phyloP scores from a whole-genome alignment of 2,329 filamentous ascomycete species.

The Clonostachys rhizophaga region DNA sequence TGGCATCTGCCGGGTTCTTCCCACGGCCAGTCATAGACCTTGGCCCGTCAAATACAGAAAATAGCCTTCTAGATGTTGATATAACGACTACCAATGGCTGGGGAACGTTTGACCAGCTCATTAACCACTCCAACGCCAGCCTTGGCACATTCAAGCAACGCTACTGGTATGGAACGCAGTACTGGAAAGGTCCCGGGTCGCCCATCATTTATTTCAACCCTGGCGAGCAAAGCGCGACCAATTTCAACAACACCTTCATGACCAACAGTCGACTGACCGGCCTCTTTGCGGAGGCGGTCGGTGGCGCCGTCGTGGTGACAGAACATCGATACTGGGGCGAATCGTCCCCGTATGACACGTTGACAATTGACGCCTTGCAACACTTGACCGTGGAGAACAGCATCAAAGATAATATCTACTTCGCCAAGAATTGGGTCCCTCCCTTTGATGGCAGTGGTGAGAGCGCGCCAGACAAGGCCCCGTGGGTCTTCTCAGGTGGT shows the following conservation, averaged over 20 bases:
- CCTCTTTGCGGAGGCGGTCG: slow-evolving; percentile 60
- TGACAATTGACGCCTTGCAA: slow-evolving; percentile 62
- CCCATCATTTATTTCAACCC: slow-evolving; percentile 65
- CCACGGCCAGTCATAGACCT: no score
- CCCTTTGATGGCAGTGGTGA: slow-evolving; percentile 59
- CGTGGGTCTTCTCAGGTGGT: slow-evolving; percentile 74
- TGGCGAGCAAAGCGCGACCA: slow-evolving; percentile 60
- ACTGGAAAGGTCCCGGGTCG: slow-evolving; percentile 71
- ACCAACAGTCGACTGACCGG: slow-evolving; percentile 68
- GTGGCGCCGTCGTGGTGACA: slow-evolving; percentile 70
- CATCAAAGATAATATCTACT: slow-evolving; percentile 71
- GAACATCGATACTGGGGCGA: slow-evolving; percentile 82
- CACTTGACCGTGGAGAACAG: slow-evolving; percentile 78
- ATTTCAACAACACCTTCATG: slow-evolving; percentile 50
- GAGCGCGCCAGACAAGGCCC: slow-evolving; percentile 53
- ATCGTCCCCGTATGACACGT: slow-evolving; percentile 61
- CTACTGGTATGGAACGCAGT: slow-evolving; percentile 74
- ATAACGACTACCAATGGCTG: no score
- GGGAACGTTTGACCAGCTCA: slow-evolving; percentile 44
- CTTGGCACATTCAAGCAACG: slow-evolving; percentile 61
- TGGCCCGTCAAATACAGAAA: no score
- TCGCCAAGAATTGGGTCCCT: slow-evolving; percentile 66
- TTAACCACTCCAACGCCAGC: slow-evolving; percentile 53
- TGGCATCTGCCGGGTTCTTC: no score
- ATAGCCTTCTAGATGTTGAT: no score